Conservation (phyloP, 1,284 basidiomycete genomes). For the Tilletiopsis washingtonensis region DNA sequence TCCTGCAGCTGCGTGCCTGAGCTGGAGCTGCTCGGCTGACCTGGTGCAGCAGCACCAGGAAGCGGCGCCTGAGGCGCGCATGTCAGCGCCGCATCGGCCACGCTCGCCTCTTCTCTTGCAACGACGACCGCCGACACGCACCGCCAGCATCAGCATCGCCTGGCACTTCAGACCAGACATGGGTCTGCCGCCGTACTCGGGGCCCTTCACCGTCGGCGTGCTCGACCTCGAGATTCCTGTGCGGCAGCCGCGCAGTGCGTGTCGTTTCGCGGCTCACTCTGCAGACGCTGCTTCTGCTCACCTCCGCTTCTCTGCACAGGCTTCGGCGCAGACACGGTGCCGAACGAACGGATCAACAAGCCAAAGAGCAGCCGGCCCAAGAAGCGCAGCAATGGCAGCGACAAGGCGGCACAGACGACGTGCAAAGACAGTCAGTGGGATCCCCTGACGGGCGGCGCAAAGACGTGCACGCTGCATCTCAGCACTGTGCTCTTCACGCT, state of each 20-base stretch:
- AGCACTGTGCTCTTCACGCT: slow-evolving; percentile 36
- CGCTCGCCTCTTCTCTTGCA: too few relatives aligned
- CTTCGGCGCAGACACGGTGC: slow-evolving; percentile 10
- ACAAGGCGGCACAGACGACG: background rate
- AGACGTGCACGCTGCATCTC: slow-evolving; percentile 26
- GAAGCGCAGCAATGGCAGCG: background rate
- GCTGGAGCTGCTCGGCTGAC: too few relatives aligned
- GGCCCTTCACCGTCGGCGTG: slow-evolving; percentile 28
- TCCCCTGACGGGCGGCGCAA: slow-evolving; percentile 14
- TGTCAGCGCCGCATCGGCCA: too few relatives aligned
- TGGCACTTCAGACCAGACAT: too few relatives aligned
- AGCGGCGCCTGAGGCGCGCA: too few relatives aligned
- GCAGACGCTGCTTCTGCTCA: background rate
- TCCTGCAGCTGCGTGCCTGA: too few relatives aligned
- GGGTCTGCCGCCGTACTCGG: slow-evolving; percentile 20
- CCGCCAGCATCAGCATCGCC: too few relatives aligned
- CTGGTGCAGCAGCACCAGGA: too few relatives aligned
- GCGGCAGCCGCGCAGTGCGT: slow-evolving; percentile 14
- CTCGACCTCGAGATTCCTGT: slow-evolving; percentile 39
- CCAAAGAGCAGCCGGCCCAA: slow-evolving; percentile 4
- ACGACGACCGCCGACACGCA: too few relatives aligned
- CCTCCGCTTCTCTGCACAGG: background rate
- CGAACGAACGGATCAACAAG: slow-evolving; percentile 15
- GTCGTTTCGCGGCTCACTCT: too few relatives aligned
- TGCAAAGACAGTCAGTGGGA: slow-evolving; percentile 3